phyloP scores from a whole-genome alignment of 139 green algal genomes.

The Micromonas pusilla region DNA sequence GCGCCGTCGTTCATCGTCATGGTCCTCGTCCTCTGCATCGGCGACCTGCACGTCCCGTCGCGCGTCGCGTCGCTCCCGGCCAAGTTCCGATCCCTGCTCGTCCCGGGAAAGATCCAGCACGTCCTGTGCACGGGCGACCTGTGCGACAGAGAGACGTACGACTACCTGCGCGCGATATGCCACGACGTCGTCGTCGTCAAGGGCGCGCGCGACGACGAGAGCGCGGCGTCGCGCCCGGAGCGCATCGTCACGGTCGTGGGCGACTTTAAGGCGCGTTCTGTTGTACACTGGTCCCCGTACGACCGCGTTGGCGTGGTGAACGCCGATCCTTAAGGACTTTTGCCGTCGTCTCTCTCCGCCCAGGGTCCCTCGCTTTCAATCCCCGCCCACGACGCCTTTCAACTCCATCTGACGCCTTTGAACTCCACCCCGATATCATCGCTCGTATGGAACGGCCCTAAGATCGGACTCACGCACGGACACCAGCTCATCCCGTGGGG shows the following conservation, averaged over 20 bases:
- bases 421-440: no score
- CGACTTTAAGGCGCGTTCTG: no score
- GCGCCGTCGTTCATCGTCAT: no score
- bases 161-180: slow-evolving; percentile 77
- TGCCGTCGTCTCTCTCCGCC: no score
- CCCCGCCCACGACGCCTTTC: no score
- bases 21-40: slow-evolving; percentile 88
- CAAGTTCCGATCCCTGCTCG: slow-evolving; percentile 85
- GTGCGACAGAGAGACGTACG: slow-evolving; percentile 68
- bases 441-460: no score
- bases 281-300: no score
- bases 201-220: slow-evolving; percentile 84
- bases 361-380: no score
- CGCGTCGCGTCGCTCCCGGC: slow-evolving; percentile 68
- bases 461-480: slow-evolving; percentile 81
- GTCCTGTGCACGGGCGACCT: slow-evolving; percentile 86
- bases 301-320: no score
- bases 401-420: no score
- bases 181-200: slow-evolving; percentile 62
- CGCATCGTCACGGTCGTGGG: slow-evolving; percentile 71
- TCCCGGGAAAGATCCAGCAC: slow-evolving; percentile 88
- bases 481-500: slow-evolving; percentile 86
- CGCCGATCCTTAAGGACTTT: no score
- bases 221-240: slow-evolving; percentile 32
- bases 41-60: slow-evolving; percentile 87